Evolutionary conservation across 2,329 filamentous ascomycete species (phyloP).

Genomic region (Venturiaceae sp.): DNA sequence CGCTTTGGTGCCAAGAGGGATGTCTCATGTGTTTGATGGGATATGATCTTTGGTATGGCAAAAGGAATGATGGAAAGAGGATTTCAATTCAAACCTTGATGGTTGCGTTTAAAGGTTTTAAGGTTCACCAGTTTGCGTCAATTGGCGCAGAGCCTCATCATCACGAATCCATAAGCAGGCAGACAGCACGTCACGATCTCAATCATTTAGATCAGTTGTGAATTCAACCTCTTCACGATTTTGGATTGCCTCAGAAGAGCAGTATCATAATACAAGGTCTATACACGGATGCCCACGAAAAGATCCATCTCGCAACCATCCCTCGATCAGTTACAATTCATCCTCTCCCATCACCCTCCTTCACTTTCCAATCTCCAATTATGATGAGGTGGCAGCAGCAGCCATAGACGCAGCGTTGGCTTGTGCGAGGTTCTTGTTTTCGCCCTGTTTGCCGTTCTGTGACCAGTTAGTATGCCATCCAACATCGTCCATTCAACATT

Average conservation of each 20-base stretch:
- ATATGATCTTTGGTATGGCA: no score
- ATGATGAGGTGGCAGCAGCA: conserved; percentile 33
- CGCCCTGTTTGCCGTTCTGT: conserved; percentile 95
- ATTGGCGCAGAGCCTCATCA: no score
- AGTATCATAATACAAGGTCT: conserved; percentile 3
- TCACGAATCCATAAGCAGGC: no score
- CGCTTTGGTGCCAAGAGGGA: no score
- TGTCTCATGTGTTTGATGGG: no score
- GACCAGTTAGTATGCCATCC: background rate
- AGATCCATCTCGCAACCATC: background rate
- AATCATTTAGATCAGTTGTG: background rate
- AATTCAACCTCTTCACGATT: background rate
- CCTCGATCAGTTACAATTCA: background rate
- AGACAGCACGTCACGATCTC: background rate
- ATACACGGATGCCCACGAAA: background rate
- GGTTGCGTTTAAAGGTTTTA: no score
- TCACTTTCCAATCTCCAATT: conserved; percentile 13
- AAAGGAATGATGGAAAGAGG: no score
- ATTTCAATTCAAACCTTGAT: no score
- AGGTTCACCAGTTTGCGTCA: no score
- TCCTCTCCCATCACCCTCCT: background rate
- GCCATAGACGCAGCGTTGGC: conserved; percentile 42
- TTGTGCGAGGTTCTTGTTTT: conserved; percentile 59
- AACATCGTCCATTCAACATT: background rate
- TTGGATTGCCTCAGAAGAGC: background rate